Evolutionary conservation across 148 eudicot genomes (phyloP).

Genomic region (Persicaria tinctoria): DNA sequence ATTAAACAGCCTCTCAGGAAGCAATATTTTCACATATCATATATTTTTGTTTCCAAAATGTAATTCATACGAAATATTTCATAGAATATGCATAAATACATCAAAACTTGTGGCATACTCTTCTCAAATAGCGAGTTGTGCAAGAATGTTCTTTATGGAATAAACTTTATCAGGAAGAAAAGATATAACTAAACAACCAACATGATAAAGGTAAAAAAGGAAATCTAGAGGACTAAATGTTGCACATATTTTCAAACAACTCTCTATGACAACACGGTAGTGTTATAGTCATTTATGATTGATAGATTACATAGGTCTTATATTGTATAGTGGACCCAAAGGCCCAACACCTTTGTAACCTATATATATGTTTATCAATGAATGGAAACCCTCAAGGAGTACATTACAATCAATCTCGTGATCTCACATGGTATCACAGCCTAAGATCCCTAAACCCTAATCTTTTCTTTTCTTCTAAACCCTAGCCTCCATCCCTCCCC

Average conservation of each 20-base stretch:
- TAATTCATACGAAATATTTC: background rate
- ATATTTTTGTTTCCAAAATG: background rate
- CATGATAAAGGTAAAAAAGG: background rate
- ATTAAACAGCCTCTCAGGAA: background rate
- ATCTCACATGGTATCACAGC: too few relatives aligned
- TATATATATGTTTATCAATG: too few relatives aligned
- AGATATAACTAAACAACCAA: background rate
- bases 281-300: background rate
- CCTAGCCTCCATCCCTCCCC: too few relatives aligned
- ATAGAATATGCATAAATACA: background rate
- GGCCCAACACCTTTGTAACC: too few relatives aligned
- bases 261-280: background rate
- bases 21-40: background rate
- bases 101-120: background rate
- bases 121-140: too few relatives aligned
- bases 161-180: background rate
- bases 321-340: too few relatives aligned
- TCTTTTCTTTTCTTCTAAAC: too few relatives aligned
- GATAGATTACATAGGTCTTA: too few relatives aligned
- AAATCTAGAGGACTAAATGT: background rate
- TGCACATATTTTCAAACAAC: background rate
- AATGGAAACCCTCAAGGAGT: too few relatives aligned
- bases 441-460: too few relatives aligned
- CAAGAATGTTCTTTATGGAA: background rate
- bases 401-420: too few relatives aligned